Conservation (phyloP, 345 rosid genomes). For the Heritiera fomes region DNA sequence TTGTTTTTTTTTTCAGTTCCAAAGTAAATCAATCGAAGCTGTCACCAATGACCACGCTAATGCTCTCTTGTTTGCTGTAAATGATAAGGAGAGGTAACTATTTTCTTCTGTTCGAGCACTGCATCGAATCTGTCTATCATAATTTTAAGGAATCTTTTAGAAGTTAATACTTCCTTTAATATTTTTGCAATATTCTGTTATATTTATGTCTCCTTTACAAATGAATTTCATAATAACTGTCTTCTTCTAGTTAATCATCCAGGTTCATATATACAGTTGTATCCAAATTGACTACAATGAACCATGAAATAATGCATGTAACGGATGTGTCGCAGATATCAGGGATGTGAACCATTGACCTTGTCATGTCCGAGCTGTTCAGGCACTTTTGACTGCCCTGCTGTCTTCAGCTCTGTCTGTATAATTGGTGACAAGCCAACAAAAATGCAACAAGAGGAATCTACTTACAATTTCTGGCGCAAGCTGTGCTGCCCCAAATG, state of each 20-base stretch:
- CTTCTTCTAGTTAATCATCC: too few species aligned
- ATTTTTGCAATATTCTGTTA: not conserved
- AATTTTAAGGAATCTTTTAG: not conserved
- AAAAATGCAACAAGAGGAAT: slow-evolving; percentile 44
- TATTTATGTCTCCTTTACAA: not conserved
- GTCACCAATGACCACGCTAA: slow-evolving; percentile 50
- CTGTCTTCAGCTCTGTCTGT: slow-evolving; percentile 57
- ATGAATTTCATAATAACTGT: not conserved
- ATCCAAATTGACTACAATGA: not conserved
- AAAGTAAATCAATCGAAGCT: slow-evolving; percentile 55
- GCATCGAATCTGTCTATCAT: not conserved
- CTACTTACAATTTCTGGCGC: slow-evolving; percentile 62
- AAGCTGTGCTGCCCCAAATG: slow-evolving; percentile 73
- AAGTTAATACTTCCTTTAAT: not conserved
- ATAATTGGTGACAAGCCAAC: slow-evolving; percentile 36
- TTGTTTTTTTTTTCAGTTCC: slow-evolving; percentile 49
- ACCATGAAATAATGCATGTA: not conserved
- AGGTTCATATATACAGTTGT: not conserved
- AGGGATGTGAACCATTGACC: slow-evolving; percentile 70
- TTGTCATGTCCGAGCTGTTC: slow-evolving; percentile 91
- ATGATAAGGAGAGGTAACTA: slow-evolving; percentile 78
- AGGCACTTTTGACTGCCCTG: slow-evolving; percentile 68
- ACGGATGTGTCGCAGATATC: slow-evolving; percentile 54
- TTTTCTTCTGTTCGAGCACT: slow-evolving; percentile 17
- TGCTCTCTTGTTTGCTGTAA: slow-evolving; percentile 57